These are phyloP conservation scores for Solanum clarkiae DNA, from an alignment of 257 asterid species.

Conservation along the genomic window DNA sequence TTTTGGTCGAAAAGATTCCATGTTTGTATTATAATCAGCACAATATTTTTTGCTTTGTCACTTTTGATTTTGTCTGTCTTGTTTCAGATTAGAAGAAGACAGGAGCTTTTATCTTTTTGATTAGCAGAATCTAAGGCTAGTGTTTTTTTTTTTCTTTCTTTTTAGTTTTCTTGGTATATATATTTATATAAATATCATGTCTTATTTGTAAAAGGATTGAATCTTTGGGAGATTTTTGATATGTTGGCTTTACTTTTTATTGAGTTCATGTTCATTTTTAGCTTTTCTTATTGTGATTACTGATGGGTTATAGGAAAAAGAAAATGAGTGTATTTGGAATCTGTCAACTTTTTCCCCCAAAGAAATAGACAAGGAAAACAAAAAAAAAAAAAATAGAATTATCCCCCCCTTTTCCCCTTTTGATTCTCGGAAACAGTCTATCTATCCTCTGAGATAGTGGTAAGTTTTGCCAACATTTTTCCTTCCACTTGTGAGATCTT, in stretches of 20 bases:
- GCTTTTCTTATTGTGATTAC: neutral
- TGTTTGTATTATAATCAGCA: neutral
- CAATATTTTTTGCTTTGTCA: neutral
- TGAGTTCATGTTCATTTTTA: neutral
- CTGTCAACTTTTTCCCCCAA: neutral
- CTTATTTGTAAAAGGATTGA: neutral
- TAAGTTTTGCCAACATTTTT: no score
- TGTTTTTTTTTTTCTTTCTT: neutral
- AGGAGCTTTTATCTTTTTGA: neutral
- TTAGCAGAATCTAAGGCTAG: neutral
- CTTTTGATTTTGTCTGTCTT: neutral
- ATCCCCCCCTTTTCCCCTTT: neutral
- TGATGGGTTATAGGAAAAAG: neutral
- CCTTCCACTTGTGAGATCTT: no score
- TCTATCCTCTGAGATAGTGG: no score
- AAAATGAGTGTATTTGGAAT: neutral
- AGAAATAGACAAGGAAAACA: neutral
- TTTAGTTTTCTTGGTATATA: neutral
- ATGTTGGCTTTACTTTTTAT: neutral
- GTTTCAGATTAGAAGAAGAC: neutral
- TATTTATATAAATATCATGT: neutral
- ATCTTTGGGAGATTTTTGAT: neutral
- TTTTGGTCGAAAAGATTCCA: neutral
- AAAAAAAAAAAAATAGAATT: neutral
- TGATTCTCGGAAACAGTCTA: neutral